A percentile compares a stretch with the other conserved stretches of the same genome.
These are phyloP conservation scores for Musa acuminata DNA, from an alignment of 176 grass and related monocot species.

Conservation along the genomic window DNA sequence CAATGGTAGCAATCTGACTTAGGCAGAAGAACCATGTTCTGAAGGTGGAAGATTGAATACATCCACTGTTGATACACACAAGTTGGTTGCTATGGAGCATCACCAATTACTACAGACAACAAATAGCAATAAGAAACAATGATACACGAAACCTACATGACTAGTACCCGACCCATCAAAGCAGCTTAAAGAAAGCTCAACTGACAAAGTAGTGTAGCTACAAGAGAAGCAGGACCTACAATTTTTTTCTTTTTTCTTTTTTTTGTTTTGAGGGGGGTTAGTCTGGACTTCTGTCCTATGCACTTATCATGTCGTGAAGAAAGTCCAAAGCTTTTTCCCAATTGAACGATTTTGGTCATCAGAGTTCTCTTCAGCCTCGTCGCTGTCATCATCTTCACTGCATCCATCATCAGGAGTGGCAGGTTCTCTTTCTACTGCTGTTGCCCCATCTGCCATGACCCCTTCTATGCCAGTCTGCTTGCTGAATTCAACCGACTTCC, in stretches of 20 bases:
- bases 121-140: neutral
- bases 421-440: slow-evolving; percentile 28
- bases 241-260: no score
- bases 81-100: neutral
- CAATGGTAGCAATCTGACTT: neutral
- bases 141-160: slow-evolving; percentile 6
- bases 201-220: neutral
- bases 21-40: neutral
- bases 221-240: neutral
- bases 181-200: neutral
- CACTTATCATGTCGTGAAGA: slow-evolving; percentile 66
- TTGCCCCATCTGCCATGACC: neutral
- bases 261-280: neutral
- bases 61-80: neutral
- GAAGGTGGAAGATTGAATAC: neutral
- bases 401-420: slow-evolving; percentile 49
- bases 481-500: neutral
- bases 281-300: neutral
- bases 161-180: neutral
- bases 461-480: slow-evolving; percentile 11
- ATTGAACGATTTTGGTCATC: slow-evolving; percentile 53
- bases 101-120: slow-evolving; percentile 1
- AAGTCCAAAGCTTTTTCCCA: slow-evolving; percentile 81
- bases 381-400: slow-evolving; percentile 26
- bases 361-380: slow-evolving; percentile 44